Percentiles rank a stretch among this genome's conserved stretches.
phyloP scores from a whole-genome alignment of 106 monocot species.

The Allium fistulosum region DNA sequence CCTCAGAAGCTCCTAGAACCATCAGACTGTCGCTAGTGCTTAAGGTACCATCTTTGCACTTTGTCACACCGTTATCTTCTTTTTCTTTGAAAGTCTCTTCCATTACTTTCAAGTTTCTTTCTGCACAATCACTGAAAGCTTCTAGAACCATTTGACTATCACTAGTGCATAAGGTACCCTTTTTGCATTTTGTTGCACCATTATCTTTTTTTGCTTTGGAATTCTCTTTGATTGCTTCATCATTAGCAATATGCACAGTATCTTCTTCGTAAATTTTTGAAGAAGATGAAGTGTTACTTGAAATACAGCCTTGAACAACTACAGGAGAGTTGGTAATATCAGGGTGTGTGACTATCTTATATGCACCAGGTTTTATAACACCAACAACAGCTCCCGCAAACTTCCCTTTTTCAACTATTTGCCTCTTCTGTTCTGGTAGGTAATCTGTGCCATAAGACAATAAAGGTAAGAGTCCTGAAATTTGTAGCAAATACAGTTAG shows the following conservation, averaged over 20 bases:
- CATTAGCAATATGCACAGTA: background rate
- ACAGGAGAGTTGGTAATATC: background rate
- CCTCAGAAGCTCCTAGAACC: background rate
- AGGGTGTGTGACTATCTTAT: background rate
- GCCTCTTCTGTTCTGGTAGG: conserved; percentile 5
- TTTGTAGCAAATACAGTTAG: background rate
- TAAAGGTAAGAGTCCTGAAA: background rate
- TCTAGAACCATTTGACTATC: background rate
- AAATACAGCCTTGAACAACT: no score
- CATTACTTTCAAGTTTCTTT: no score
- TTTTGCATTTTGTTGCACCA: background rate
- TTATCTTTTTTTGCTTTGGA: background rate
- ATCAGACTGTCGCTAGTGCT: background rate
- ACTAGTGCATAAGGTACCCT: background rate
- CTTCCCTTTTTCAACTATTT: background rate
- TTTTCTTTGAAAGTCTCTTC: background rate
- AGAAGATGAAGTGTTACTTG: no score
- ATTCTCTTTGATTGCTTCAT: background rate
- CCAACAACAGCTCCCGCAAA: background rate
- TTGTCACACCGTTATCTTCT: background rate
- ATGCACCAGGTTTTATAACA: background rate
- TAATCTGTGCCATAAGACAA: conserved; percentile 3
- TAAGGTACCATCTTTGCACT: background rate
- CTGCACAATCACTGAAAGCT: no score
- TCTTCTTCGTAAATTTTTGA: background rate